A percentile compares a stretch with the other conserved stretches of the same genome.
phyloP scores from a whole-genome alignment of 2,329 filamentous ascomycete species.

The Conoideocrella luteorostrata region DNA sequence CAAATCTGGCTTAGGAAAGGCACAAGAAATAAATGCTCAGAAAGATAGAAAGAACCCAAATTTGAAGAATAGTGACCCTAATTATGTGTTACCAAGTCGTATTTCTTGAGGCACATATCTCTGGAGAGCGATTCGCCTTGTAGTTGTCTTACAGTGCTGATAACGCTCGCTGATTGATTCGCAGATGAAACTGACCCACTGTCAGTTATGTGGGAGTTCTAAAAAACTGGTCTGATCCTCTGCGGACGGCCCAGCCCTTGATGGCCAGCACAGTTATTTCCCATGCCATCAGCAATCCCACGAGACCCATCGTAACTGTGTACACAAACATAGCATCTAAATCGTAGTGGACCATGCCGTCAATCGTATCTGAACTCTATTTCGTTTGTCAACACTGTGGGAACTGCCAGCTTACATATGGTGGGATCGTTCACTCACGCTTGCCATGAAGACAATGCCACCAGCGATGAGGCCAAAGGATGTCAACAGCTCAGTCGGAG shows the following conservation, averaged over 20 bases:
- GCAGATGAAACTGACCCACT: no score
- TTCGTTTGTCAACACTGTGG: neutral
- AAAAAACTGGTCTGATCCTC: no score
- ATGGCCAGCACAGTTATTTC: slow-evolving; percentile 69
- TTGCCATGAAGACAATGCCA: slow-evolving; percentile 88
- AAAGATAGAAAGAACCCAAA: no score
- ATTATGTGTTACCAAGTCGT: no score
- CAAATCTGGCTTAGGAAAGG: no score
- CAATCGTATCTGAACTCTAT: slow-evolving; percentile 68
- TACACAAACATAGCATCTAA: slow-evolving; percentile 92
- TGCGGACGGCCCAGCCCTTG: slow-evolving; percentile 74
- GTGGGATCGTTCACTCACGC: slow-evolving; percentile 47
- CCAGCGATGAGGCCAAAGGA: slow-evolving; percentile 83
- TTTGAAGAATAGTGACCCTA: no score
- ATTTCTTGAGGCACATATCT: no score
- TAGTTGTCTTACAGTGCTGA: no score
- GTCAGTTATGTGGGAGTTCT: no score
- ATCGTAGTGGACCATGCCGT: slow-evolving; percentile 67
- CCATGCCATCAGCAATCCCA: slow-evolving; percentile 81
- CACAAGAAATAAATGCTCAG: no score
- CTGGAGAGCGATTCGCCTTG: no score
- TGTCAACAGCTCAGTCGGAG: slow-evolving; percentile 82
- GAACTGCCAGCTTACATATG: neutral
- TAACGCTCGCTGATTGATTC: no score
- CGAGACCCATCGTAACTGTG: slow-evolving; percentile 78